Evolutionary conservation across 345 rosid species (phyloP).

Genomic region (Raphanus raphanistrum): DNA sequence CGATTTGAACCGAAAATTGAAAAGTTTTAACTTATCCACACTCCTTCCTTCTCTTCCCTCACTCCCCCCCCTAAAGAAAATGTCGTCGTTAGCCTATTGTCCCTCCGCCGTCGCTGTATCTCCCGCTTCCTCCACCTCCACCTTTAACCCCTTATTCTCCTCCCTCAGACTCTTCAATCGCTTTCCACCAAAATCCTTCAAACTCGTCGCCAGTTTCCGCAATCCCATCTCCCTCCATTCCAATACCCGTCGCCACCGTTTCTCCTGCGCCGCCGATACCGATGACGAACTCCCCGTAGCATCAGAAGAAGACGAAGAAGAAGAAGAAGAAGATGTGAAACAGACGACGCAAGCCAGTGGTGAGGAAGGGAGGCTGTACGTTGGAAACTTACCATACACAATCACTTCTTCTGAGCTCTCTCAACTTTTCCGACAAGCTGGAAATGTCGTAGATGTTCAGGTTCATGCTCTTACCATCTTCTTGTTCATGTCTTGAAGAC

Average conservation of each 20-base stretch:
- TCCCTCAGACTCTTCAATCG: conserved; percentile 32
- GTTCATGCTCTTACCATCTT: conserved; percentile 34
- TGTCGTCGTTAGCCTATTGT: conserved; percentile 28
- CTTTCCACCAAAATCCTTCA: conserved; percentile 43
- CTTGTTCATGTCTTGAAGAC: not conserved
- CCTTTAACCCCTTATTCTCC: not conserved
- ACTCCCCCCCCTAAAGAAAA: conserved; percentile 1
- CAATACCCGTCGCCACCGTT: conserved; percentile 34
- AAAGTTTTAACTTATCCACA: conserved; percentile 21
- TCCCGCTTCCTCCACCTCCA: conserved; percentile 21
- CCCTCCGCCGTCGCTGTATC: conserved; percentile 30
- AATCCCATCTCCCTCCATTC: conserved; percentile 34
- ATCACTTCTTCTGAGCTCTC: conserved; percentile 63
- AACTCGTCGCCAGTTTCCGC: conserved; percentile 39
- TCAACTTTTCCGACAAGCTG: conserved; percentile 70
- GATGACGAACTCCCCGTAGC: conserved; percentile 16
- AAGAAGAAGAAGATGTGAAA: conserved; percentile 34
- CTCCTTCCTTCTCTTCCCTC: conserved; percentile 1
- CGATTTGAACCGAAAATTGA: not conserved
- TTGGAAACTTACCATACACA: conserved; percentile 80
- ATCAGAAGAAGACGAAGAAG: conserved; percentile 32
- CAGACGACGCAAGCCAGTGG: conserved; percentile 36
- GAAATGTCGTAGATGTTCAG: conserved; percentile 68
- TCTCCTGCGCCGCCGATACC: conserved; percentile 43
- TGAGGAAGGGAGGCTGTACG: conserved; percentile 69